A percentile compares a stretch with the other conserved stretches of the same genome.
These are phyloP conservation scores for Marasmius tenuissimus DNA, from an alignment of 1,284 basidiomycete genomes.

Conservation along the genomic window DNA sequence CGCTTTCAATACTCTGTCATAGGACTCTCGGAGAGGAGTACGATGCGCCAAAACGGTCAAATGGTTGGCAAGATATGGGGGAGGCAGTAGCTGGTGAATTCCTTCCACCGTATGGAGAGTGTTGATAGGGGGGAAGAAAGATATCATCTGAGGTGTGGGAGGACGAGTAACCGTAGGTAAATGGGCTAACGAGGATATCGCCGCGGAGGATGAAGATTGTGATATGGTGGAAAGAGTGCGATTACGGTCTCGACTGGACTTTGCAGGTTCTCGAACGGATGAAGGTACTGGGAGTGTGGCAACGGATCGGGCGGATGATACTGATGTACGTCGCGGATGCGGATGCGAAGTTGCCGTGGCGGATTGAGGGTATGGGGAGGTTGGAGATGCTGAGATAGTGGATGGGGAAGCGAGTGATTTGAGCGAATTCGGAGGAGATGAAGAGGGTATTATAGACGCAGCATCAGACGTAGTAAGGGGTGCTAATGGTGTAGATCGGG, in stretches of 20 bases:
- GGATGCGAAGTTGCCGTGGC: background rate
- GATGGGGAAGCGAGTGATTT: conserved; percentile 22
- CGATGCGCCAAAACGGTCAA: conserved; percentile 62
- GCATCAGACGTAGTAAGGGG: conserved; percentile 47
- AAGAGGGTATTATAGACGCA: conserved; percentile 21
- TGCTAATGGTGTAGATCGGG: conserved; percentile 57
- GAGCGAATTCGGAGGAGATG: conserved; percentile 37
- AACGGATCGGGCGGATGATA: conserved; percentile 63
- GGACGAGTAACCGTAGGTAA: conserved; percentile 54
- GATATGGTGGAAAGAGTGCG: conserved; percentile 68
- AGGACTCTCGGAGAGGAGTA: conserved; percentile 66
- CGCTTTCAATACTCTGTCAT: conserved; percentile 63
- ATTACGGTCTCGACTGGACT: conserved; percentile 49
- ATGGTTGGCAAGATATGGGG: conserved; percentile 67
- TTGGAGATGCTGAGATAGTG: conserved; percentile 12
- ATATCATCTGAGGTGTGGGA: conserved; percentile 48
- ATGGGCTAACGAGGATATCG: conserved; percentile 61
- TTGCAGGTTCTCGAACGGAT: conserved; percentile 29
- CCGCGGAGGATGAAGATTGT: conserved; percentile 58
- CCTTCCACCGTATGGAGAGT: conserved; percentile 23
- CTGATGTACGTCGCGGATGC: conserved; percentile 53
- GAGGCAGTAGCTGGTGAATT: conserved; percentile 67
- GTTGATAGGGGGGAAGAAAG: conserved; percentile 23
- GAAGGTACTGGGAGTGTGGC: conserved; percentile 55
- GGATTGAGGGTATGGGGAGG: conserved; percentile 12